These are phyloP conservation scores for Nakazawaea ambrosiae DNA, from an alignment of 805 yeast genomes.

Conservation along the genomic window DNA sequence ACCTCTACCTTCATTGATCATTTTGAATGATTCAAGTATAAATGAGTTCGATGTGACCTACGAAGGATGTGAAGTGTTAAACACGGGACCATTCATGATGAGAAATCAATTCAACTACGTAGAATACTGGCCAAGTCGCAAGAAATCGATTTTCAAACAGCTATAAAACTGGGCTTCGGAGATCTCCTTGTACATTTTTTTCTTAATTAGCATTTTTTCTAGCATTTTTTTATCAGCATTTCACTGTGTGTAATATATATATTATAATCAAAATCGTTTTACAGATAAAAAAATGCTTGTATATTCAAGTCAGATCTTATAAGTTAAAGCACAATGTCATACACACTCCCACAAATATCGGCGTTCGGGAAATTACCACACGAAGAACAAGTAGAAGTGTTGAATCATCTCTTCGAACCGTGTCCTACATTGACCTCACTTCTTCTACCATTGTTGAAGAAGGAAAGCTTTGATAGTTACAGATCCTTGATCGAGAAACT, in stretches of 20 bases:
- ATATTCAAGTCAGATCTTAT: too few species aligned
- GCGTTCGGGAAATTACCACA: slow-evolving; percentile 16
- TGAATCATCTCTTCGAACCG: slow-evolving; percentile 61
- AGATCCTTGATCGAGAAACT: slow-evolving; percentile 37
- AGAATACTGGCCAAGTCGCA: slow-evolving; percentile 64
- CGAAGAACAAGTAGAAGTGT: slow-evolving; percentile 27
- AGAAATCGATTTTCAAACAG: slow-evolving; percentile 42
- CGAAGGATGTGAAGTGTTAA: slow-evolving; percentile 75
- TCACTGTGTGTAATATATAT: background rate
- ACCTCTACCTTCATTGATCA: slow-evolving; percentile 66
- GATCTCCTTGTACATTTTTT: slow-evolving; percentile 3
- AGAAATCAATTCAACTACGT: slow-evolving; percentile 51
- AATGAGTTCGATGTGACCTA: slow-evolving; percentile 71
- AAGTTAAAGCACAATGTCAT: too few species aligned
- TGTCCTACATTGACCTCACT: slow-evolving; percentile 39
- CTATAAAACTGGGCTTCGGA: slow-evolving; percentile 18
- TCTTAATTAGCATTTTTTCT: background rate
- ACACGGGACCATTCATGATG: slow-evolving; percentile 51
- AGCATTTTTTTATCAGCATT: background rate
- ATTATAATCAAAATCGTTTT: background rate
- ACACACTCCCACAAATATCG: slow-evolving; percentile 26
- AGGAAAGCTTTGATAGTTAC: slow-evolving; percentile 19
- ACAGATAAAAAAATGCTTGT: too few species aligned
- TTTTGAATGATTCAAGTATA: slow-evolving; percentile 66
- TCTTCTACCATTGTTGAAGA: slow-evolving; percentile 24